A percentile compares a stretch with the other conserved stretches of the same genome.
Conservation (phyloP, 768 basidiomycete genomes). For the Podaxis sp. region DNA sequence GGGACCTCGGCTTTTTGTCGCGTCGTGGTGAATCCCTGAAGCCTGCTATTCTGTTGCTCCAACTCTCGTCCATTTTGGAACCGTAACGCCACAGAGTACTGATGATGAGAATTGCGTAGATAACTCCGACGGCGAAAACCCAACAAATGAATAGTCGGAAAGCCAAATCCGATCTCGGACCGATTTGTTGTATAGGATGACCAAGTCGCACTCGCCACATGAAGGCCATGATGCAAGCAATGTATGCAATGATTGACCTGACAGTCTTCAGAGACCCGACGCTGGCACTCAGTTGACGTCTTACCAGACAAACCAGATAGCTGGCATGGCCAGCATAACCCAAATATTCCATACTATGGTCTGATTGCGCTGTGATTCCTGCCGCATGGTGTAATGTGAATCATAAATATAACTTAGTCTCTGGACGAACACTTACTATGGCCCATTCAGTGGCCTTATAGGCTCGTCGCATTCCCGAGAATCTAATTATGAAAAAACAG, state of each 20-base stretch:
- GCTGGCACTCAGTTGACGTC: neutral
- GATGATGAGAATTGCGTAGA: slow-evolving; percentile 54
- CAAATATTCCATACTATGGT: slow-evolving; percentile 59
- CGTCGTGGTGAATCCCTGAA: neutral
- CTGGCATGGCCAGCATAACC: slow-evolving; percentile 24
- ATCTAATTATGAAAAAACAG: slow-evolving; percentile 62
- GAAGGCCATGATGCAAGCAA: slow-evolving; percentile 26
- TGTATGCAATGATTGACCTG: slow-evolving; percentile 27
- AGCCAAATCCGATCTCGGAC: neutral
- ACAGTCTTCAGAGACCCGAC: neutral
- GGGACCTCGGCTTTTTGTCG: neutral
- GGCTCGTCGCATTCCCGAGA: slow-evolving; percentile 61
- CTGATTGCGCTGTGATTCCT: slow-evolving; percentile 48
- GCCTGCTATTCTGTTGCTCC: slow-evolving; percentile 23
- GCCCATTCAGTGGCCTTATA: slow-evolving; percentile 63
- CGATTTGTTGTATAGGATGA: neutral
- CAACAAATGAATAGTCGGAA: slow-evolving; percentile 45
- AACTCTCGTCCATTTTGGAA: slow-evolving; percentile 29
- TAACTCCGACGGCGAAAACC: slow-evolving; percentile 48
- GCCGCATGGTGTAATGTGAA: neutral
- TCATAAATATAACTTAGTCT: neutral
- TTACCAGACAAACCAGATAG: slow-evolving; percentile 18
- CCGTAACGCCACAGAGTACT: slow-evolving; percentile 54
- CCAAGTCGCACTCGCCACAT: slow-evolving; percentile 22
- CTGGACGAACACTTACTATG: slow-evolving; percentile 32